These are phyloP conservation scores for Sonneratia alba DNA, from an alignment of 345 rosid genomes.

Conservation along the genomic window DNA sequence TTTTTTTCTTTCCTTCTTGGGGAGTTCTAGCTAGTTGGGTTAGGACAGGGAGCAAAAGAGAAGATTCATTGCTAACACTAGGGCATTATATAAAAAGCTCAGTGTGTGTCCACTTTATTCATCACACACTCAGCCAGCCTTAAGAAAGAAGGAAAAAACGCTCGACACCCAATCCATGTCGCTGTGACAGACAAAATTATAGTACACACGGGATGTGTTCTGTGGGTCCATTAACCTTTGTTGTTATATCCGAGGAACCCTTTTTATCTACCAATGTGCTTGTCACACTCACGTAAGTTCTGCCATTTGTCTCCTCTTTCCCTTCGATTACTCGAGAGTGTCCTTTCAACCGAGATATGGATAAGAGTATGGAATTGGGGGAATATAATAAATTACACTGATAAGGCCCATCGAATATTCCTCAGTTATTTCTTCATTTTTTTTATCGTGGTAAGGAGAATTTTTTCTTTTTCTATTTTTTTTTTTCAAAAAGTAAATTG, in stretches of 20 bases:
- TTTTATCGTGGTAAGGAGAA: not conserved
- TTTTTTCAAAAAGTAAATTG: not conserved
- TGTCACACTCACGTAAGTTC: too few species aligned
- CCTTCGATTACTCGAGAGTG: too few species aligned
- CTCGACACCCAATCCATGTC: not conserved
- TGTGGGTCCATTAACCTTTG: not conserved
- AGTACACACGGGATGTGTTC: not conserved
- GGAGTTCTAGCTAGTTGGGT: too few species aligned
- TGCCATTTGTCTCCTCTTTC: too few species aligned
- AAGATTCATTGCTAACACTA: not conserved
- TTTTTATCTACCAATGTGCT: too few species aligned
- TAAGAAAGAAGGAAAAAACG: constrained; percentile 3
- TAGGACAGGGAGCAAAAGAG: not conserved
- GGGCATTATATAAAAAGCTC: not conserved
- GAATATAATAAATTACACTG: too few species aligned
- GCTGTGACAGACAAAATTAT: not conserved
- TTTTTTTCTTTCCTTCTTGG: too few species aligned
- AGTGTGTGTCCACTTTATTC: not conserved
- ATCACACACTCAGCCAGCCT: not conserved
- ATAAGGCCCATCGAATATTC: too few species aligned
- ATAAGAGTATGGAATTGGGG: too few species aligned
- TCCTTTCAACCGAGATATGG: too few species aligned
- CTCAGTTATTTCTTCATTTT: not conserved
- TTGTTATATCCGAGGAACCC: too few species aligned
- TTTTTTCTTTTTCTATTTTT: not conserved